These are phyloP conservation scores for Colletotrichum aenigma DNA, from an alignment of 2,329 filamentous ascomycete genomes.

Conservation along the genomic window DNA sequence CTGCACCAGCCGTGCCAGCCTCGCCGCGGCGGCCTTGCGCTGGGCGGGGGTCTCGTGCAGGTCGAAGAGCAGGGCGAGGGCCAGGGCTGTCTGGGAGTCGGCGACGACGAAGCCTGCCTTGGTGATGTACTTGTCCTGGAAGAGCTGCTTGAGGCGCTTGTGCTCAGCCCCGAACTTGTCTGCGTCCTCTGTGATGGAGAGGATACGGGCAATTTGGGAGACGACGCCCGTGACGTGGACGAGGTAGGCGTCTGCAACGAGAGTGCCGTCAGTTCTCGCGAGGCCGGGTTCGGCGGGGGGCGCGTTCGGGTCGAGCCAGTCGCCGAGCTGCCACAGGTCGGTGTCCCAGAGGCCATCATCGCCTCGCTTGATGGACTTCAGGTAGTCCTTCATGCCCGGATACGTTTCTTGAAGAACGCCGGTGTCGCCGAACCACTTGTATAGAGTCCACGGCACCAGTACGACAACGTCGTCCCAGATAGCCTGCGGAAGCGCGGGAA, in stretches of 20 bases:
- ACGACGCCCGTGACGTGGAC: constrained; percentile 44
- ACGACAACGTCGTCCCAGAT: constrained; percentile 49
- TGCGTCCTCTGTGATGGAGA: constrained; percentile 32
- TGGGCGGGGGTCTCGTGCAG: constrained; percentile 29
- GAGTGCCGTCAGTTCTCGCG: constrained; percentile 41
- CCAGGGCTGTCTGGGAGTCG: constrained; percentile 43
- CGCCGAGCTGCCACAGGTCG: constrained; percentile 40
- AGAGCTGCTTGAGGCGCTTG: constrained; percentile 26
- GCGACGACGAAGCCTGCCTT: constrained; percentile 32
- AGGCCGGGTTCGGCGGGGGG: constrained; percentile 42
- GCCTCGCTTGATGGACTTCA: constrained; percentile 36
- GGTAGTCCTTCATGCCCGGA: constrained; percentile 41
- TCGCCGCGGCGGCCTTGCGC: constrained; percentile 24
- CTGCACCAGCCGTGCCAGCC: constrained; percentile 33
- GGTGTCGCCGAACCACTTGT: constrained; percentile 39
- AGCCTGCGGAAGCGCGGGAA: constrained; percentile 31
- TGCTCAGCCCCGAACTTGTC: constrained; percentile 23
- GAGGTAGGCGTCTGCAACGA: constrained; percentile 53
- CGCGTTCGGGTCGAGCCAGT: constrained; percentile 54
- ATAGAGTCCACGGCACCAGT: constrained; percentile 43
- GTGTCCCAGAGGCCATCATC: constrained; percentile 43
- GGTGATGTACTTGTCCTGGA: constrained; percentile 34
- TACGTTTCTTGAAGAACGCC: constrained; percentile 40
- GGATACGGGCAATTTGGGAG: constrained; percentile 32
- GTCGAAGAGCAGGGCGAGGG: constrained; percentile 39